Base-by-base conservation (phyloP, 2,329 filamentous ascomycete species). In the Colletotrichum camelliae region DNA sequence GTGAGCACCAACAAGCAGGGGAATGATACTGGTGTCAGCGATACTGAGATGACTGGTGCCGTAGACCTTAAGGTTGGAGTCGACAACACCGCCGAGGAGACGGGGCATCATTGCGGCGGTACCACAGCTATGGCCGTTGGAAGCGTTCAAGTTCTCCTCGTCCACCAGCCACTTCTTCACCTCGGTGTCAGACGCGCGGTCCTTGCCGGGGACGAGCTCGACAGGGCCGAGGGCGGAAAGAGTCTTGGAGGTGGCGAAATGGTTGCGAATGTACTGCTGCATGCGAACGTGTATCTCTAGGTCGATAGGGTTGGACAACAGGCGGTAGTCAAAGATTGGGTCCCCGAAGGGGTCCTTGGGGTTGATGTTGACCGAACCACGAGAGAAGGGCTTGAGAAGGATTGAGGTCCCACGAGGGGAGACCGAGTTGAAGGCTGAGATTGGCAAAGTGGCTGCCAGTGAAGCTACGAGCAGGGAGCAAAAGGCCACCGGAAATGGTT, bases 321-420 rank as follows among this genome's bases (percentile, higher is more conserved):
- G 79, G 61, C 83, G 81, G 72, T 78, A 80, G 88, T 87, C 82
- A 84, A 91, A 66, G 85, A 88, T 29, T 86, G 88, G 78, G 89
- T 86, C 5, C 84, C 84, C 77, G 12, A 75, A 75, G 52, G 75
- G 84, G 58, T 86, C 83, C 5, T 84, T 65, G 16, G 84, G 84
- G 18, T 83, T 83, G 75, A 92, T 89, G 80, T 90, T 90, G 76
- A 91, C 87, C 35, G 86, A 84, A n/a, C 90, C 90, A 2, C 90
- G 86, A 2, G 88, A 90, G 73, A 88, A 87, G 0, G 90, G 89
- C 43, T 81, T 80, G 27, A 79, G 77, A 2, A 81, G 74, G 9
- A 78, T 78, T 39, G 68, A 68, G 0, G 72, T 70, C 35, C 67
- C 72, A 37, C 60, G 60, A 24, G 60, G 31, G 24, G 60, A 62